These are phyloP conservation scores for Colletotrichum musae DNA, from an alignment of 2,329 filamentous ascomycete species.

Conservation along the genomic window DNA sequence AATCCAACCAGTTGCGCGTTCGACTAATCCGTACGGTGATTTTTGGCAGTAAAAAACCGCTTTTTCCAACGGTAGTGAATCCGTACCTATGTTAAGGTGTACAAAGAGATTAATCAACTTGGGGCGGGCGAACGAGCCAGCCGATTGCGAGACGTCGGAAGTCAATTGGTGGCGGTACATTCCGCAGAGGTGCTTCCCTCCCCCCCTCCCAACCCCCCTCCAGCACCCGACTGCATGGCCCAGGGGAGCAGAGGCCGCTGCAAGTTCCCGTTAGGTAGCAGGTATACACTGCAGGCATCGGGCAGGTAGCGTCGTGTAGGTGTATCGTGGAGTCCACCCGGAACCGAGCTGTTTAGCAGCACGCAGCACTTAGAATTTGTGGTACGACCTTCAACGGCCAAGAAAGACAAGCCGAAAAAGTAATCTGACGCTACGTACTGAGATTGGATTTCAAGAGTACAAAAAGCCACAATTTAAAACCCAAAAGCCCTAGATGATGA, in stretches of 20 bases:
- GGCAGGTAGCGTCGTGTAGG: conserved; percentile 21
- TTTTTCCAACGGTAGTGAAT: neutral
- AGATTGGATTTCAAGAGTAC: too few relatives aligned
- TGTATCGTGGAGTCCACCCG: conserved; percentile 17
- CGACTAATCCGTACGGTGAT: neutral
- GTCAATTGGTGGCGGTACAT: conserved; percentile 36
- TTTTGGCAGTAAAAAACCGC: conserved; percentile 9
- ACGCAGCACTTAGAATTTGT: neutral
- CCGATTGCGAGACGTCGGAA: conserved; percentile 35
- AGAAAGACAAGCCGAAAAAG: too few relatives aligned
- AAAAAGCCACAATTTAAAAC: too few relatives aligned
- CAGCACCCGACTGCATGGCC: conserved; percentile 23
- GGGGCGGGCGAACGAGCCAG: conserved; percentile 31
- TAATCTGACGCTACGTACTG: too few relatives aligned
- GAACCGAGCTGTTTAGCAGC: conserved; percentile 18
- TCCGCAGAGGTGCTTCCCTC: conserved; percentile 13
- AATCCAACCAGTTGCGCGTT: neutral
- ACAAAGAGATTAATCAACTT: neutral
- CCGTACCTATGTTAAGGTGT: neutral
- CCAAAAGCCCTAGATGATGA: conserved; percentile 1
- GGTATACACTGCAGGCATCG: conserved; percentile 28
- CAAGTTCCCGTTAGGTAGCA: conserved; percentile 37
- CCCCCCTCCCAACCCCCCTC: conserved; percentile 1
- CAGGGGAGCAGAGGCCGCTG: conserved; percentile 26
- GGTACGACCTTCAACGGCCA: too few relatives aligned